A percentile compares a stretch with the other conserved stretches of the same genome.
phyloP scores from a whole-genome alignment of 2,329 filamentous ascomycete genomes.

The Chalaropsis ovoidea region DNA sequence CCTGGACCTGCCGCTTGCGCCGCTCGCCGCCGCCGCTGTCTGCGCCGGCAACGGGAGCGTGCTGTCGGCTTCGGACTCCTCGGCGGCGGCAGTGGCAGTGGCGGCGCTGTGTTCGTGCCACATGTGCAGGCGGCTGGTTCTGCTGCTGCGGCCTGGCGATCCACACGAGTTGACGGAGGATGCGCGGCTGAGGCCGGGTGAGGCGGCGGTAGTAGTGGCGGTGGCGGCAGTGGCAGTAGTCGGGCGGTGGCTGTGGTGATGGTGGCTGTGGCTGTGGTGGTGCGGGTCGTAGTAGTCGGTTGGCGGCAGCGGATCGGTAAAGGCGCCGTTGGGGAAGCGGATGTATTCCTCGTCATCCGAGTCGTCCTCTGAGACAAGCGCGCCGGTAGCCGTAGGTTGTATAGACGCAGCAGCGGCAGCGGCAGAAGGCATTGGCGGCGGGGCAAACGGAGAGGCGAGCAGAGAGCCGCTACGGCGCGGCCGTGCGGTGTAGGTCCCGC shows the following conservation, averaged over 20 bases:
- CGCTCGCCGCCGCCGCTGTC: not conserved
- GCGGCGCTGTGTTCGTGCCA: constrained; percentile 2
- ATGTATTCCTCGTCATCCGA: constrained; percentile 25
- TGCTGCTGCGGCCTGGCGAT: constrained; percentile 3
- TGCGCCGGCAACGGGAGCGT: not conserved
- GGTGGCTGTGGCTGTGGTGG: not conserved
- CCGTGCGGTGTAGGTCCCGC: not conserved
- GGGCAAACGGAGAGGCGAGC: constrained; percentile 1
- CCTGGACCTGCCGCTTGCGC: not conserved
- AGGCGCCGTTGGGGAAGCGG: constrained; percentile 24
- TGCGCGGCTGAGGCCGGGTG: not conserved
- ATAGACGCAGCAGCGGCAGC: not conserved
- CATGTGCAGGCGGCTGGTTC: not conserved
- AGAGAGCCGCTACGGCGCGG: constrained; percentile 13
- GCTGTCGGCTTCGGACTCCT: not conserved
- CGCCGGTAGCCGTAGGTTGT: not conserved
- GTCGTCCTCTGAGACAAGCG: not conserved
- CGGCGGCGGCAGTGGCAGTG: not conserved
- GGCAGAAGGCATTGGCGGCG: not conserved
- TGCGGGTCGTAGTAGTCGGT: constrained; percentile 5
- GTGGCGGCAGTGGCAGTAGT: not conserved
- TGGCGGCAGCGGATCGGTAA: constrained; percentile 18
- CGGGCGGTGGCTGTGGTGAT: not conserved
- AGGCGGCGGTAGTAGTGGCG: not conserved
- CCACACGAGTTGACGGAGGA: not conserved